These are phyloP conservation scores for Mercurialis annua DNA, from an alignment of 345 rosid genomes.

Conservation along the genomic window DNA sequence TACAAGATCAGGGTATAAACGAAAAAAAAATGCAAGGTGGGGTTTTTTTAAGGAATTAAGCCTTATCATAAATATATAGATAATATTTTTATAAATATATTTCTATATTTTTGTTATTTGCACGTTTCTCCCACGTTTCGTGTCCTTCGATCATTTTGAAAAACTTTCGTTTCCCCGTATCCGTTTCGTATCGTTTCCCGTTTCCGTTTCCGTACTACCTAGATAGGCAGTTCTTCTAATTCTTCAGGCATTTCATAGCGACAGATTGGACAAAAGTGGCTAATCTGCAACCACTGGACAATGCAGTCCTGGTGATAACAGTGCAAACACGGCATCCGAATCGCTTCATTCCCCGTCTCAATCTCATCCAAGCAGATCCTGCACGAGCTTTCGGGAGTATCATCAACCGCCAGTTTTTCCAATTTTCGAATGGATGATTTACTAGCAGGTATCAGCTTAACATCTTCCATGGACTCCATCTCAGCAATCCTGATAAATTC, in stretches of 20 bases:
- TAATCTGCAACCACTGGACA: conserved; percentile 12
- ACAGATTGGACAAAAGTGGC: conserved; percentile 18
- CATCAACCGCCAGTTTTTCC: not conserved
- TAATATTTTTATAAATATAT: too few relatives aligned
- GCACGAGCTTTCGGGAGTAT: not conserved
- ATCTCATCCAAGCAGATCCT: conserved; percentile 16
- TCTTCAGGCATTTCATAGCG: conserved; percentile 7
- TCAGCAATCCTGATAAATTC: not conserved
- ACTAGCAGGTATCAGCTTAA: not conserved
- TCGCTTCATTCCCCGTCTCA: not conserved
- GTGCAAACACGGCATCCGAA: conserved; percentile 17
- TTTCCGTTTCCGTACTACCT: too few relatives aligned
- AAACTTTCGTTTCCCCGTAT: too few relatives aligned
- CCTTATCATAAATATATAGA: too few relatives aligned
- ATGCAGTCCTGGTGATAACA: conserved; percentile 13
- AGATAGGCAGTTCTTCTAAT: not conserved
- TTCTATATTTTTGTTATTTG: too few relatives aligned
- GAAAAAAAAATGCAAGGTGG: too few relatives aligned
- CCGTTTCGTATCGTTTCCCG: too few relatives aligned
- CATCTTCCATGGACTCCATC: not conserved
- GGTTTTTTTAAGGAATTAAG: too few relatives aligned
- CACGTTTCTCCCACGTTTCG: too few relatives aligned
- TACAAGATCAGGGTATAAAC: too few relatives aligned
- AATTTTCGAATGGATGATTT: conserved; percentile 4
- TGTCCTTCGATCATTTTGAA: too few relatives aligned